Evolutionary conservation across 208 protist species (phyloP).

Genomic region (Trichomonas vaginalis): DNA sequence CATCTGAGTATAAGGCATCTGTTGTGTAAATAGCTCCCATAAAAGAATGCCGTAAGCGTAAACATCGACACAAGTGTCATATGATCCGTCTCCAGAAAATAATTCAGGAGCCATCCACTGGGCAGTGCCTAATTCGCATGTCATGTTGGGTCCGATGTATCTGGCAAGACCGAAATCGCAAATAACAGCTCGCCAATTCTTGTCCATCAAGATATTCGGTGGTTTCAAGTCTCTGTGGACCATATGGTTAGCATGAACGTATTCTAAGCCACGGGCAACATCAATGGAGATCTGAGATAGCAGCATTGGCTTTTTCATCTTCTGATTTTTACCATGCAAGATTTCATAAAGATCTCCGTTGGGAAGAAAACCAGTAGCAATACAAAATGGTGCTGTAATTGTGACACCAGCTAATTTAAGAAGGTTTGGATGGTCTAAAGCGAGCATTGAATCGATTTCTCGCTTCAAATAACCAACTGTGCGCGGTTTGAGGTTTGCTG

Average conservation of each 20-base stretch:
- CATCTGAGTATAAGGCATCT: background rate
- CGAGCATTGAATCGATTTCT: background rate
- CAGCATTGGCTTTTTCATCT: background rate
- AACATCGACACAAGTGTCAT: background rate
- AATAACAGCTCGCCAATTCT: background rate
- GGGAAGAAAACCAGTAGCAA: background rate
- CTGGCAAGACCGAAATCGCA: background rate
- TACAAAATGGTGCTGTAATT: background rate
- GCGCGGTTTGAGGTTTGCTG: background rate
- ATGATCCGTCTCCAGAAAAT: background rate
- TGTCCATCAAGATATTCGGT: background rate
- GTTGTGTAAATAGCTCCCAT: background rate
- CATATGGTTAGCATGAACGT: background rate
- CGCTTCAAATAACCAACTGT: background rate
- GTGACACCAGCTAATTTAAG: background rate
- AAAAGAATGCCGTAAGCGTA: background rate
- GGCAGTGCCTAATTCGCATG: background rate
- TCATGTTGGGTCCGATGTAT: background rate
- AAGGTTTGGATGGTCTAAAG: background rate
- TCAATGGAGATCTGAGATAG: background rate
- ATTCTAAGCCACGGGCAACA: background rate
- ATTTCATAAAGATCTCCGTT: background rate
- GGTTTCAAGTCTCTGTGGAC: background rate
- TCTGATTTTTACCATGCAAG: background rate
- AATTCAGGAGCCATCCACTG: slow-evolving; percentile 9